Evolutionary conservation across 1,139 yeast species (phyloP).

Genomic region (Eremothecium sinecaudum): DNA sequence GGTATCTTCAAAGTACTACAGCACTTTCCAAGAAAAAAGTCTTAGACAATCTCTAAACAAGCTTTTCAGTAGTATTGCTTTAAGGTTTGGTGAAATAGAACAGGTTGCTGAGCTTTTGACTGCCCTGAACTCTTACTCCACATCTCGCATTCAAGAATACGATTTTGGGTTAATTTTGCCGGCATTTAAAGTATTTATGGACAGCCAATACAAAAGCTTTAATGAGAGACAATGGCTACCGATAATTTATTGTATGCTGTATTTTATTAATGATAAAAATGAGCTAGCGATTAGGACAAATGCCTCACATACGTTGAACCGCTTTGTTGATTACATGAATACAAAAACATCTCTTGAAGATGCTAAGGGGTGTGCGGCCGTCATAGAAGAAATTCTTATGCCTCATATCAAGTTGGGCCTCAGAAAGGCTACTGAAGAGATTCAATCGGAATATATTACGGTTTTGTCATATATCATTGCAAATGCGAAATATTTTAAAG

Average conservation of each 20-base stretch:
- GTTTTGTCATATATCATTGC: conserved; percentile 58
- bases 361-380: conserved; percentile 34
- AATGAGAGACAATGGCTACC: conserved; percentile 70
- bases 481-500: conserved; percentile 41
- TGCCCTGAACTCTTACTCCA: conserved; percentile 63
- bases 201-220: conserved; percentile 38
- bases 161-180: conserved; percentile 69
- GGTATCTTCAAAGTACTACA: conserved; percentile 51
- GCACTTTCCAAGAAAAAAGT: conserved; percentile 46
- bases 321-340: conserved; percentile 55
- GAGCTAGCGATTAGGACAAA: conserved; percentile 78
- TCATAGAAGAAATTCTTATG: conserved; percentile 49
- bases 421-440: conserved; percentile 50
- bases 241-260: conserved; percentile 56
- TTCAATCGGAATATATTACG: conserved; percentile 62
- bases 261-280: conserved; percentile 63
- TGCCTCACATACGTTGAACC: conserved; percentile 55
- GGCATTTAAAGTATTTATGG: conserved; percentile 61
- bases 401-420: conserved; percentile 66
- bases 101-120: conserved; percentile 44
- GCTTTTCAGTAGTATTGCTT: conserved; percentile 54
- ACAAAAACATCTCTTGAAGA: conserved; percentile 30
- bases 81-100: conserved; percentile 38
- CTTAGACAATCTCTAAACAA: conserved; percentile 53
- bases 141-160: conserved; percentile 55